Percentiles rank a stretch among this genome's conserved stretches.
Conservation (phyloP, 2,329 filamentous ascomycete genomes). For the Fusarium papillatum region DNA sequence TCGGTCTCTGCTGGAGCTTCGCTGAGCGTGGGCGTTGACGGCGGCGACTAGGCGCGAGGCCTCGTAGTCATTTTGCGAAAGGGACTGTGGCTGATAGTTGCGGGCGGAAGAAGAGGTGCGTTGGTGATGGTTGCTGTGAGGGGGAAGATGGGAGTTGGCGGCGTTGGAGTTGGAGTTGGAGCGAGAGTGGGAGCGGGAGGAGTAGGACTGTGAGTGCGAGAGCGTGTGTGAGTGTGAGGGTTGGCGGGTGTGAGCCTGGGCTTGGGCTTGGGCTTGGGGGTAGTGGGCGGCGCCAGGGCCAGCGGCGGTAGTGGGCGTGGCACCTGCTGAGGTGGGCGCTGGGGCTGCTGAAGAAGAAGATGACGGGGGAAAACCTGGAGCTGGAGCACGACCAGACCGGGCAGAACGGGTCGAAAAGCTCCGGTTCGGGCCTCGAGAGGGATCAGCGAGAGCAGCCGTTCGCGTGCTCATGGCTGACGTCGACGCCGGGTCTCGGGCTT, state of each 20-base stretch:
- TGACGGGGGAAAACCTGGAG: slow-evolving; percentile 33
- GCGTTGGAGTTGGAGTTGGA: slow-evolving; percentile 42
- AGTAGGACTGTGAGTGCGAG: slow-evolving; percentile 36
- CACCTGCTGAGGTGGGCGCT: slow-evolving; percentile 21
- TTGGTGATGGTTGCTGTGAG: slow-evolving; percentile 50
- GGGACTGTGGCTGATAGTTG: slow-evolving; percentile 57
- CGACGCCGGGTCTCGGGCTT: slow-evolving; percentile 26
- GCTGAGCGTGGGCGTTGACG: slow-evolving; percentile 62
- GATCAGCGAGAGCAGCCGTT: slow-evolving; percentile 40
- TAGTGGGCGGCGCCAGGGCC: slow-evolving; percentile 37
- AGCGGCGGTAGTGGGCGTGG: slow-evolving; percentile 39
- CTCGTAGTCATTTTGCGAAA: slow-evolving; percentile 79
- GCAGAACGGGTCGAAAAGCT: slow-evolving; percentile 52
- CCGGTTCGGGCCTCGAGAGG: slow-evolving; percentile 49
- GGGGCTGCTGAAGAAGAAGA: slow-evolving; percentile 31
- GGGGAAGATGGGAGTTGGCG: slow-evolving; percentile 41
- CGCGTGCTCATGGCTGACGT: slow-evolving; percentile 39
- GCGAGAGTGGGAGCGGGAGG: slow-evolving; percentile 41
- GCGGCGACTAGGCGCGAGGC: slow-evolving; percentile 73
- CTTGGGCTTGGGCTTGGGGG: slow-evolving; percentile 18
- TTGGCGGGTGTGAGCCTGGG: slow-evolving; percentile 42
- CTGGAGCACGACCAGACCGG: slow-evolving; percentile 41
- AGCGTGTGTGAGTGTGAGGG: slow-evolving; percentile 41
- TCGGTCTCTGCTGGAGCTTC: slow-evolving; percentile 75
- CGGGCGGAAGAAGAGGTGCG: slow-evolving; percentile 56